A percentile compares a stretch with the other conserved stretches of the same genome.
phyloP scores from a whole-genome alignment of 805 yeast genomes.

The Zygoascus bituminiphila region DNA sequence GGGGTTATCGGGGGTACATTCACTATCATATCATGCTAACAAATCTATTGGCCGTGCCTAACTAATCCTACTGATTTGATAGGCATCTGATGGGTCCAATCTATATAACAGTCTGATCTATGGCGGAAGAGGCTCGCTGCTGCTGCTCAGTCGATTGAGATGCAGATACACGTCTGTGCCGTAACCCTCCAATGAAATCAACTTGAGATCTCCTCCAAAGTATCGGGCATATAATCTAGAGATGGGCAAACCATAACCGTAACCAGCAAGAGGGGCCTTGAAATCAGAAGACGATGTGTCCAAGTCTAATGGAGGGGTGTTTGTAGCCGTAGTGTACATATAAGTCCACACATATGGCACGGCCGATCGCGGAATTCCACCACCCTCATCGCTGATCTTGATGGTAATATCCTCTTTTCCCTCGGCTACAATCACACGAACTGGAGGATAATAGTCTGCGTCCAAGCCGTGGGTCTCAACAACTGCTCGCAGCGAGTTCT shows the following conservation, averaged over 20 bases:
- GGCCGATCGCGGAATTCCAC: constrained; percentile 81
- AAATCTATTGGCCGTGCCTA: too few relatives aligned
- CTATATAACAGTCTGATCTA: too few relatives aligned
- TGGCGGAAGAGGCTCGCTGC: constrained; percentile 49
- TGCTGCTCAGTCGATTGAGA: constrained; percentile 66
- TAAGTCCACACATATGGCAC: constrained; percentile 86
- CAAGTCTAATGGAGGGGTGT: constrained; percentile 56
- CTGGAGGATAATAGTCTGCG: constrained; percentile 70
- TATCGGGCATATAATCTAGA: constrained; percentile 80
- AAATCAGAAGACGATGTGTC: constrained; percentile 54
- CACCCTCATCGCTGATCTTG: constrained; percentile 88
- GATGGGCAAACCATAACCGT: constrained; percentile 85
- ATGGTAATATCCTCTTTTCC: constrained; percentile 88
- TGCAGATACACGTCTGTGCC: constrained; percentile 91
- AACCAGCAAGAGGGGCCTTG: constrained; percentile 90
- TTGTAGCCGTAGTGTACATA: constrained; percentile 77
- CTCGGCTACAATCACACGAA: constrained; percentile 78
- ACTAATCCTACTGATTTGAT: too few relatives aligned
- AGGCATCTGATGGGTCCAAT: too few relatives aligned
- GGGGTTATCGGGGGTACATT: too few relatives aligned
- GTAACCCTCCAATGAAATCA: constrained; percentile 88
- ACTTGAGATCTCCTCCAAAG: constrained; percentile 82
- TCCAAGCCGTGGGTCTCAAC: constrained; percentile 67
- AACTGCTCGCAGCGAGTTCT: constrained; percentile 81
- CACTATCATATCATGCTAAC: too few relatives aligned